phyloP scores from a whole-genome alignment of 805 yeast genomes.

The Metschnikowia shivogae region DNA sequence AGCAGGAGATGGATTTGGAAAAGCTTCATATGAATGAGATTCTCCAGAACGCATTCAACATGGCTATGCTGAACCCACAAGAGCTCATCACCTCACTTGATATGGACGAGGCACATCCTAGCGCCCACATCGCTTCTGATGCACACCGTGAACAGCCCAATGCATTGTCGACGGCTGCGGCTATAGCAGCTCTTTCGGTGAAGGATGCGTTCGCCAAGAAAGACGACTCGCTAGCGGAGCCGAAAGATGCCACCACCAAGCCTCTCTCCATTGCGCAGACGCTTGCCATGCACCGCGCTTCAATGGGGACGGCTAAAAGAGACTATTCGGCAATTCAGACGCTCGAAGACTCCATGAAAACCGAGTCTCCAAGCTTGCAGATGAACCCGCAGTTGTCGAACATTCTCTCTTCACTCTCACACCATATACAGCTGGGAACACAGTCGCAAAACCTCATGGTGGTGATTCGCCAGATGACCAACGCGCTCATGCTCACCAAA shows the following conservation, averaged over 20 bases:
- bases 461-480: slow-evolving; percentile 39
- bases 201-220: slow-evolving; percentile 5
- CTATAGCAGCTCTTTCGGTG: slow-evolving; percentile 13
- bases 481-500: slow-evolving; percentile 22
- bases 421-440: slow-evolving; percentile 24
- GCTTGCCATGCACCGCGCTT: slow-evolving; percentile 49
- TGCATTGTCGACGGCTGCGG: slow-evolving; percentile 14
- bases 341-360: slow-evolving; percentile 21
- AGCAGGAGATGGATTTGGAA: slow-evolving; percentile 48
- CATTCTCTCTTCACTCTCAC: slow-evolving; percentile 30
- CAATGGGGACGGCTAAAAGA: slow-evolving; percentile 32
- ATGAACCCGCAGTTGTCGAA: slow-evolving; percentile 30
- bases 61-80: slow-evolving; percentile 68
- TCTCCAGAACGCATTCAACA: slow-evolving; percentile 69
- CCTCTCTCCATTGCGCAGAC: slow-evolving; percentile 57
- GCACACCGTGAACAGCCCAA: slow-evolving; percentile 1
- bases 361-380: slow-evolving; percentile 4
- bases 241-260: slow-evolving; percentile 14
- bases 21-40: slow-evolving; percentile 59
- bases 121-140: not conserved
- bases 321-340: slow-evolving; percentile 28
- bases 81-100: slow-evolving; percentile 38
- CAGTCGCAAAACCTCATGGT: slow-evolving; percentile 25
- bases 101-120: slow-evolving; percentile 20
- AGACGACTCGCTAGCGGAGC: slow-evolving; percentile 2